Conservation (phyloP, 768 basidiomycete species). For the Pleurotus giganteus region DNA sequence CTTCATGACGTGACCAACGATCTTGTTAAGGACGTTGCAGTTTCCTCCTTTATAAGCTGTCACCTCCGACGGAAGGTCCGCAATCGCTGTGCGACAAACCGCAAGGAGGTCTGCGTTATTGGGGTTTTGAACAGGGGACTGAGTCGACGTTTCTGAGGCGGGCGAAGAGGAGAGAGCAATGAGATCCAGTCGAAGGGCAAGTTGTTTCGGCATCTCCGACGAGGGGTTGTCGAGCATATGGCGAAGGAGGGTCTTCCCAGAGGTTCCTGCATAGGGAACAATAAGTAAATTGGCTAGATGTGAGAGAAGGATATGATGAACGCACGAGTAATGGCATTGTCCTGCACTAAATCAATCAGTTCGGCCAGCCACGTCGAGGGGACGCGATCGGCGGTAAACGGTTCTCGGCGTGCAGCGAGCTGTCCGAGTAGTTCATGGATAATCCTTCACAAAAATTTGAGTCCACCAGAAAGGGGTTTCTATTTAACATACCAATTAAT, state of each 20-base stretch:
- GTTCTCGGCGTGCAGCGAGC: conserved; percentile 54
- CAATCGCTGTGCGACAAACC: conserved; percentile 66
- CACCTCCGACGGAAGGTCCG: conserved; percentile 63
- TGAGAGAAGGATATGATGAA: conserved; percentile 2
- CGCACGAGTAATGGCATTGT: conserved; percentile 67
- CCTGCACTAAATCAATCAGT: conserved; percentile 73
- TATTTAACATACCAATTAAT: conserved; percentile 73
- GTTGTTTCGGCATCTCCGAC: conserved; percentile 28
- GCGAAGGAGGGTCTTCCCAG: conserved; percentile 75
- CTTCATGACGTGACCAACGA: conserved; percentile 87
- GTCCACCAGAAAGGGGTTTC: conserved; percentile 11
- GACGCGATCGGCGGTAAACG: conserved; percentile 58
- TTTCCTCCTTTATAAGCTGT: conserved; percentile 67
- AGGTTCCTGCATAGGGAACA: conserved; percentile 57
- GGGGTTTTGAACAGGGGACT: conserved; percentile 1
- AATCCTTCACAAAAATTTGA: conserved; percentile 57
- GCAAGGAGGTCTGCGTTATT: conserved; percentile 39
- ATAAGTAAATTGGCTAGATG: conserved; percentile 6
- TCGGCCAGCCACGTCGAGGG: conserved; percentile 66
- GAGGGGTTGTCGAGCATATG: conserved; percentile 56
- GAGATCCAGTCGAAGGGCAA: conserved; percentile 52
- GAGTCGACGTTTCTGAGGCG: conserved; percentile 11
- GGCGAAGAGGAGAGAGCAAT: conserved; percentile 30
- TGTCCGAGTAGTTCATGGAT: conserved; percentile 85
- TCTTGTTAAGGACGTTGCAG: conserved; percentile 72